Evolutionary conservation across 768 basidiomycete species (phyloP), one percentile per base, ranked within the genome.

Genomic region (Scleroderma bovista): DNA sequence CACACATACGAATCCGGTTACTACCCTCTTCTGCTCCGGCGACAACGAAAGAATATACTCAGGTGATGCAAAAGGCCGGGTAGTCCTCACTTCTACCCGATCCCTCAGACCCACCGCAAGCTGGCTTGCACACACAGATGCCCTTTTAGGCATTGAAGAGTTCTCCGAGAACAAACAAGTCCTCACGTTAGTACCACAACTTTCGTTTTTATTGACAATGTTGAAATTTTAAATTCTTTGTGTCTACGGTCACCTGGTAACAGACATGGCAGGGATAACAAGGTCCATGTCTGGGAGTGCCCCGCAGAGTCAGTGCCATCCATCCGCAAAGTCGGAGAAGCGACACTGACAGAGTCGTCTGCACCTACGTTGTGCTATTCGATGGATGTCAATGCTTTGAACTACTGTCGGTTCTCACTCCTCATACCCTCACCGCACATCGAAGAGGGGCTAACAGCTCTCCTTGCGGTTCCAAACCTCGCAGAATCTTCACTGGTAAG

Each of bases 351-450:
- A 1, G 75, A 72, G 24, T 64, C 78, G 7, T 71, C 76, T 1
- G 66, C 67, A 0, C 87, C 88, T 3, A 51, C 61, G 7, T 64
- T 88, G 3, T 62, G 69, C 11, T 86, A 84, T 57, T 86, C 87
- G 0, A 69, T 98, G 64, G 88, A 93, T 59, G 84, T 94, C 51
- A 99, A 99, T 62, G 84, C 95, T 2, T 75, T 98, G 48, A 96
- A 95, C 61, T 97, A 87, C 64, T 98, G 95, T 67, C 81, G 86
- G 2, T 93, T 96, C 67, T 86, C 89, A 7, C 71, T 97, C 3
- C 62, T 87, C 33, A 36, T 36, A 41, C 51, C 50, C 8, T 51
- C 50, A 36, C 43, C 1, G 13, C 4, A 20, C 39, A 17, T 4
- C 24, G n/a, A 41, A 58, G 56, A 52, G 59, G 58, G 50, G 15